Conservation (phyloP, 805 yeast species). For the Pichia heedii region DNA sequence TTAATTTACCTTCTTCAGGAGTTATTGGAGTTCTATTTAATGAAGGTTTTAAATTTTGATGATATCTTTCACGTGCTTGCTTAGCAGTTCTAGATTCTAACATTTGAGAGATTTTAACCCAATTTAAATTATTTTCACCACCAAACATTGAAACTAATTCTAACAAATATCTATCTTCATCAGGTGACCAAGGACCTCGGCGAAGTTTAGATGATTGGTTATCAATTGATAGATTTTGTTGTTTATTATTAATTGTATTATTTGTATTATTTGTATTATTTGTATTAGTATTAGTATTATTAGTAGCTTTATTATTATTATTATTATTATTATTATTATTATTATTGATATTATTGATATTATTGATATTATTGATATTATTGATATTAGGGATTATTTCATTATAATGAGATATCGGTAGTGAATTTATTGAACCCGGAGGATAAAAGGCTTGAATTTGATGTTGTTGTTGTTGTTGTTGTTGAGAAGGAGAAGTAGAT, state of each 20-base stretch:
- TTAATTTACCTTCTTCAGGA: constrained; percentile 71
- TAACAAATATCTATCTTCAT: constrained; percentile 67
- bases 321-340: no score
- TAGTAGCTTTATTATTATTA: background rate
- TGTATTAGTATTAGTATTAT: no score
- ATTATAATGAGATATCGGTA: background rate
- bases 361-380: no score
- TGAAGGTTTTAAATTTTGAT: constrained; percentile 81
- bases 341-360: no score
- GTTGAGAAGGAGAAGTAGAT: background rate
- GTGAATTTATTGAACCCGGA: no score
- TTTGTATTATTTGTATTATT: background rate
- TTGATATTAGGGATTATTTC: no score
- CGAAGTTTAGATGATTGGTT: constrained; percentile 22
- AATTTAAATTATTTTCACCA: constrained; percentile 51
- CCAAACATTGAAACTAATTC: constrained; percentile 64
- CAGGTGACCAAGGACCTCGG: constrained; percentile 87
- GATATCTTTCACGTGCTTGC: constrained; percentile 86
- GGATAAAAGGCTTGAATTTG: background rate
- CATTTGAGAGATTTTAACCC: constrained; percentile 77
- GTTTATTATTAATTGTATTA: background rate
- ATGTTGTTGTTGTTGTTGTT: background rate
- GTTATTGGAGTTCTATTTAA: constrained; percentile 77
- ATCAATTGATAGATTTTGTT: background rate
- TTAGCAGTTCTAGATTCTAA: constrained; percentile 77